Conservation (phyloP, 106 monocot genomes). For the Gastrodia elata region DNA sequence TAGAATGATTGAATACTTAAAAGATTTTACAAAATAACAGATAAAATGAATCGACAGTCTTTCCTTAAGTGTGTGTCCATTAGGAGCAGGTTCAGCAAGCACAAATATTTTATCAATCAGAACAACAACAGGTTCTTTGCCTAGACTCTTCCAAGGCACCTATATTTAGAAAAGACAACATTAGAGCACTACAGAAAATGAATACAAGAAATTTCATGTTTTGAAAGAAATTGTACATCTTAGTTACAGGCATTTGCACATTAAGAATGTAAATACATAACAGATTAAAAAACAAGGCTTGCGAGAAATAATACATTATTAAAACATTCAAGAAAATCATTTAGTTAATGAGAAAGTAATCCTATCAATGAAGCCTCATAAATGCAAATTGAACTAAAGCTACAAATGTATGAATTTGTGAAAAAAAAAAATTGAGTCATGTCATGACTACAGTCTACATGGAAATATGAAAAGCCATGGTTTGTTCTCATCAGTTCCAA, state of each 20-base stretch:
- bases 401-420: background rate
- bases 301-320: background rate
- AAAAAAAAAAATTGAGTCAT: too few species aligned
- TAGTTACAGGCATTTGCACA: background rate
- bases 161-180: conserved; percentile 13
- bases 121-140: conserved; percentile 94
- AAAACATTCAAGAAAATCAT: background rate
- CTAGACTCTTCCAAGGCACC: conserved; percentile 99
- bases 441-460: too few species aligned
- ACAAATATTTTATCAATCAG: conserved; percentile 88
- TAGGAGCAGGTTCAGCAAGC: conserved; percentile 84
- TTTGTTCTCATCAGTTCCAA: too few species aligned
- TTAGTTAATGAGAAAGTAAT: background rate
- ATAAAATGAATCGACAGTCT: conserved; percentile 8
- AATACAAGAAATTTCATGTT: background rate
- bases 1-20: background rate
- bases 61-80: conserved; percentile 75
- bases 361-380: background rate
- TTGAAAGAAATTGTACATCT: background rate
- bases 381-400: background rate
- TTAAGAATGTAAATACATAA: background rate
- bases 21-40: background rate
- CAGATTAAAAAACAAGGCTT: background rate
- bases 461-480: too few species aligned
- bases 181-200: background rate